Evolutionary conservation across 1,139 yeast genomes (phyloP), one percentile per base, ranked within the genome.

Genomic region (Yarrowia galli): DNA sequence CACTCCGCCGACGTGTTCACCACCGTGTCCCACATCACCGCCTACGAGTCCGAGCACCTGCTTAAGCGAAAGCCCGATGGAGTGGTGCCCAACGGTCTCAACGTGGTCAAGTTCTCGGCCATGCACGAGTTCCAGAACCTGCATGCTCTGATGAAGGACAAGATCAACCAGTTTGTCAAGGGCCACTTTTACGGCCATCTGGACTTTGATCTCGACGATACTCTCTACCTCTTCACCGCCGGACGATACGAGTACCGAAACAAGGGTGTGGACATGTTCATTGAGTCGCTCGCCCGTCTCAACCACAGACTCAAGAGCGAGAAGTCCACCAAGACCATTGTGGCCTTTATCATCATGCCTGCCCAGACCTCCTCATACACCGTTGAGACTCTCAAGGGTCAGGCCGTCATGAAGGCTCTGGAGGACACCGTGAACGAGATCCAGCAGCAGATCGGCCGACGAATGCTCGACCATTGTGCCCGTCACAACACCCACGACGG

Each of bases 291-390:
- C 73, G 98, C 98, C 1, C 85, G 99, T 74, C 85, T 95, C 76
- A 95, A 95, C 79, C 95, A 93, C 78, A 85, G 87, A 71, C 85
- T 95, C 76, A 92, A 95, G 80, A 88, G 87, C 71, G 79, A 87
- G 9, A 92, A 92, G 49, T 90, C 97, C 16, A 91, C 90, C 74
- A 89, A 89, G 83, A 95, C 98, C 0, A 96, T 95, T 42, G 98
- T 95, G 64, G 98, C 98, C n/a, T 95, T 95, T 77, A 91, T 95
- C 75, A 93, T 95, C 78, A 95, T 95, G 99, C 99, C 99, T 1
- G 98, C 98, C 23, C 87, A 89, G 68, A 93, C 97, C 69, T 89
- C 89, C 74, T 92, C 98, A 0, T 95, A 92, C 80, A 95, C 98
- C 1, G 97, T 92, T 53, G 99, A 95, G 77, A 95, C 98, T 20